Conservation (phyloP, 2,329 filamentous ascomycete species). For the Emmonsia crescens region DNA sequence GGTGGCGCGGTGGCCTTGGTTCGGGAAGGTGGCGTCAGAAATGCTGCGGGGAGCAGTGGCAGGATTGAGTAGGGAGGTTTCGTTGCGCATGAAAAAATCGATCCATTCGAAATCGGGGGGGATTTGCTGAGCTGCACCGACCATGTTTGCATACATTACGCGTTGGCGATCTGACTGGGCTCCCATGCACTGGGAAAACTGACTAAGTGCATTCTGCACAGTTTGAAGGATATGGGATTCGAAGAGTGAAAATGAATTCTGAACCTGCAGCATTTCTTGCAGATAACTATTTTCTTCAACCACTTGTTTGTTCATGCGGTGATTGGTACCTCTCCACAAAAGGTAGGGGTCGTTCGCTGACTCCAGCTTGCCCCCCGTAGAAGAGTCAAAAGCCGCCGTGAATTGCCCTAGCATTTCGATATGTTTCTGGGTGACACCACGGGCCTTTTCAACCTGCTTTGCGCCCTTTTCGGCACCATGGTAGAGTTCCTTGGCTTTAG, state of each 20-base stretch:
- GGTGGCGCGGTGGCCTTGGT: constrained; percentile 72
- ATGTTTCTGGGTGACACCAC: constrained; percentile 80
- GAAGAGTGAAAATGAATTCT: constrained; percentile 78
- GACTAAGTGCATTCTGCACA: constrained; percentile 68
- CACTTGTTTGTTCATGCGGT: constrained; percentile 83
- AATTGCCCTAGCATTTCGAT: constrained; percentile 88
- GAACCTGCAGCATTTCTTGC: constrained; percentile 83
- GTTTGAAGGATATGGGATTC: constrained; percentile 76
- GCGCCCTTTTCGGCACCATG: constrained; percentile 70
- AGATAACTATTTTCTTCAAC: constrained; percentile 92
- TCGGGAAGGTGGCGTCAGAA: constrained; percentile 68
- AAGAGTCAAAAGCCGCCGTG: constrained; percentile 65
- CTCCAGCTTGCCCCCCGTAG: constrained; percentile 55
- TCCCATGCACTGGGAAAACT: constrained; percentile 70
- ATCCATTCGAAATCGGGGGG: constrained; percentile 86
- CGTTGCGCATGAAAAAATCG: constrained; percentile 64
- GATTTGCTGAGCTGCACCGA: constrained; percentile 63
- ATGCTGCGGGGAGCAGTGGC: constrained; percentile 62
- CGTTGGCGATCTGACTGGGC: constrained; percentile 74
- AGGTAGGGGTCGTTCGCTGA: constrained; percentile 80
- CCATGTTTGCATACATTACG: constrained; percentile 73
- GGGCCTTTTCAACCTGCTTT: constrained; percentile 86
- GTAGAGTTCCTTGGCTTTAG: constrained; percentile 81
- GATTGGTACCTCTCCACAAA: constrained; percentile 64
- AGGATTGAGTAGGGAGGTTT: constrained; percentile 65